These are phyloP conservation scores for Zoysia pacifica DNA, from an alignment of 176 grass and related monocot species.

Conservation along the genomic window DNA sequence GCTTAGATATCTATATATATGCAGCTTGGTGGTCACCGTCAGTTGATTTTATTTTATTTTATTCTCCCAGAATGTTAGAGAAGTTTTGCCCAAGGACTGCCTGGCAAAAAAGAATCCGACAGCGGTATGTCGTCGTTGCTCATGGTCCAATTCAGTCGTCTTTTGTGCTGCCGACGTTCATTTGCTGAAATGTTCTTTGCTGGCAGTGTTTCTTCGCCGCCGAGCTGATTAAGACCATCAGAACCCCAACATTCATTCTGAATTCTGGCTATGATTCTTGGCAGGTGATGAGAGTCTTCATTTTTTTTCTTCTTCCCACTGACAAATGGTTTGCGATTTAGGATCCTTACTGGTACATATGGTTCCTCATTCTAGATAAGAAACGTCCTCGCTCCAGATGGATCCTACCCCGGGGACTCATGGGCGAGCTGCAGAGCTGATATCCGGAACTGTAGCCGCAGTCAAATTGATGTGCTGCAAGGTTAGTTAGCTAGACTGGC, in stretches of 20 bases:
- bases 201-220: slow-evolving; percentile 63
- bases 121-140: slow-evolving; percentile 4
- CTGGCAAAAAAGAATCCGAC: slow-evolving; percentile 40
- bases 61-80: slow-evolving; percentile 48
- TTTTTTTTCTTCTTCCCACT: not conserved
- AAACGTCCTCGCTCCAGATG: slow-evolving; percentile 40
- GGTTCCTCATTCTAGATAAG: slow-evolving; percentile 2
- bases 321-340: no score
- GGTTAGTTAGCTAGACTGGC: slow-evolving; percentile 21
- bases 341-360: not conserved
- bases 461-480: slow-evolving; percentile 55
- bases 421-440: slow-evolving; percentile 55
- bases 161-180: not conserved
- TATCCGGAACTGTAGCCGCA: slow-evolving; percentile 43
- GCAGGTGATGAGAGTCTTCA: not conserved
- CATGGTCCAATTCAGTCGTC: not conserved
- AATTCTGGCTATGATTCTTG: slow-evolving; percentile 27
- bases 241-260: slow-evolving; percentile 56
- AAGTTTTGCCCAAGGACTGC: slow-evolving; percentile 57
- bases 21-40: no score
- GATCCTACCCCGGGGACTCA: slow-evolving; percentile 23
- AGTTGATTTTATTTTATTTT: not conserved
- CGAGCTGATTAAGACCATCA: slow-evolving; percentile 59
- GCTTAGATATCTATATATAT: no score
- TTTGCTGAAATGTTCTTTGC: not conserved